Base-by-base conservation (phyloP, 192 early-diverging fungal species). In the Tieghemiomyces parasiticus region DNA sequence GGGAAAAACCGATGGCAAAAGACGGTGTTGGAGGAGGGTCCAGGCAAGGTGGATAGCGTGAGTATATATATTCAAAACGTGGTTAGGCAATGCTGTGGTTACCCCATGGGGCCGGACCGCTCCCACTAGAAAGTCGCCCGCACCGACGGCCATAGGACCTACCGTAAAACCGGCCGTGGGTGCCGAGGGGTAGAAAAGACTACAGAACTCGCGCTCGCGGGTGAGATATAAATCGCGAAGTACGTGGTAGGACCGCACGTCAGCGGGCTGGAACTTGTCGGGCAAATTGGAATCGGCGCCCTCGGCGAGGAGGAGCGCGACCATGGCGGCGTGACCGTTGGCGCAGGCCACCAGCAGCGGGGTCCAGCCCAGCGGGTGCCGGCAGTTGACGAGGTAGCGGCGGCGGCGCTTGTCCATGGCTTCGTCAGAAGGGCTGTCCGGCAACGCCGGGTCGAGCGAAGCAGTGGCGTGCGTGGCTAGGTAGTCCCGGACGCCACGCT, bases 241-340 rank as follows among this genome's bases (percentile, higher is more conserved):
- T 52, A 24, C 50, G 24, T 24, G 26, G 30, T 52, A 52, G 50
- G 50, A 52, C 14, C 26, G 24, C 4, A 14, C 22, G 26, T 25
- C 26, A 13, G 4, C 14, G 50, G 30, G 20, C 30, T 52, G 24
- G 30, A 24, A 52, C 26, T 52, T 25, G 30, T 52, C 50, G 20
- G 16, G 50, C 14, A 62, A 31, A 29, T 71, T 60, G 19, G 58
- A 29, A 34, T 61, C 35, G 9, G 66, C 72, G 16, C 72, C 72
- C 8, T 63, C 58, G 1, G 65, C 69, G n/a, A 74, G 55, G 16
- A 74, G 63, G 34, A 60, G 29, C n/a, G 61, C 58, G 24, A 74
- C 66, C 48, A 66, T 62, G 35, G 62, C 64, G 34, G 54, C 58
- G 48, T 65, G 65, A 24, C 58, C 58, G 22, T 35, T 44, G 32